phyloP scores from a whole-genome alignment of 1,139 yeast species.

The Arxiozyma slooffiae region DNA sequence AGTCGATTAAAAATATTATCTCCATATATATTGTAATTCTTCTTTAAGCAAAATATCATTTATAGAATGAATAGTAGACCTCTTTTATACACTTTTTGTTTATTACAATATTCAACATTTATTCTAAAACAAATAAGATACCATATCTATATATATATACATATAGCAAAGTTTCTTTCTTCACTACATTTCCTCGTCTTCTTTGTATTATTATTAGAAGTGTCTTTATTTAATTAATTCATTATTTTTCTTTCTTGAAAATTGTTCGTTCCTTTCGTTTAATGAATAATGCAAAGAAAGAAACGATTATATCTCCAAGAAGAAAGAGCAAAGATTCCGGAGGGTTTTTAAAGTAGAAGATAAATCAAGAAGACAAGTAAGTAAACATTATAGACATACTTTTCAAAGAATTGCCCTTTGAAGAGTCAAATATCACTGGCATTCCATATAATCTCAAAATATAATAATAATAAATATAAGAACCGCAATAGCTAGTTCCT shows the following conservation, averaged over 20 bases:
- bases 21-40: no score
- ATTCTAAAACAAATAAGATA: neutral
- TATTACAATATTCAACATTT: neutral
- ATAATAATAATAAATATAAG: no score
- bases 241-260: no score
- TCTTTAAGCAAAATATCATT: no score
- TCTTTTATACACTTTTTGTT: neutral
- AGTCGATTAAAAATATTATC: neutral
- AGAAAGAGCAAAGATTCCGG: neutral
- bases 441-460: neutral
- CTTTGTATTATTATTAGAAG: neutral
- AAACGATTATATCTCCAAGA: neutral
- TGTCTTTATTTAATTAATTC: no score
- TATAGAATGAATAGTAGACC: no score
- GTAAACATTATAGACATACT: neutral
- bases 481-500: neutral
- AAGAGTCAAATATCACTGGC: neutral
- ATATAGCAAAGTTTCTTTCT: neutral
- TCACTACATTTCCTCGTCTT: neutral
- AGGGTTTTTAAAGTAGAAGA: no score
- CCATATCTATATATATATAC: no score
- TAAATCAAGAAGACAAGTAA: no score
- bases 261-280: neutral
- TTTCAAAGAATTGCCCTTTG: neutral
- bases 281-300: no score